These are phyloP conservation scores for Sporisorium exsertum DNA, from an alignment of 1,284 basidiomycete species.

Conservation along the genomic window DNA sequence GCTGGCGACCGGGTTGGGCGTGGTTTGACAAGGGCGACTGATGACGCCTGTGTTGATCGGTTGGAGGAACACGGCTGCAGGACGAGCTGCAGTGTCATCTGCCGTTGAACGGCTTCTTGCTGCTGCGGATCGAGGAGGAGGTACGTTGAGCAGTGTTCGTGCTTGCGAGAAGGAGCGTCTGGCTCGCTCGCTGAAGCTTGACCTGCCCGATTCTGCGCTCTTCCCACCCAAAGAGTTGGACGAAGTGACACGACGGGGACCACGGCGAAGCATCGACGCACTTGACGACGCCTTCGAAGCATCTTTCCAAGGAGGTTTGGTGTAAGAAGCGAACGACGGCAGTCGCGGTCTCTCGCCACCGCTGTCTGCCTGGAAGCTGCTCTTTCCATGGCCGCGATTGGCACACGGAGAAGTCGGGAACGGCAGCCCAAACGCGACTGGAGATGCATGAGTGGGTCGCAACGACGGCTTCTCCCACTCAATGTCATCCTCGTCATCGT, in stretches of 20 bases:
- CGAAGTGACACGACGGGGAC: constrained; percentile 18
- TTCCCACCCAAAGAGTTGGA: constrained; percentile 9
- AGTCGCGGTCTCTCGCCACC: not conserved
- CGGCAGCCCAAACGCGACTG: constrained; percentile 2
- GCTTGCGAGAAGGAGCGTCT: constrained; percentile 23
- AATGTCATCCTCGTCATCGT: constrained; percentile 19
- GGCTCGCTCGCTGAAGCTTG: constrained; percentile 22
- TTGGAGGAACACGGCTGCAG: constrained; percentile 17
- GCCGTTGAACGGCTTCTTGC: constrained; percentile 7
- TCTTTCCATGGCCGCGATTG: not conserved
- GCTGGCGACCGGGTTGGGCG: constrained; percentile 10
- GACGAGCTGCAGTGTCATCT: not conserved
- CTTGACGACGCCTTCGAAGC: not conserved
- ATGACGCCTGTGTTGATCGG: constrained; percentile 18
- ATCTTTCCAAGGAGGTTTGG: constrained; percentile 3
- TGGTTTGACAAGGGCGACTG: constrained; percentile 21
- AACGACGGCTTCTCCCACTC: constrained; percentile 19
- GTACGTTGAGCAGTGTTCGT: constrained; percentile 3
- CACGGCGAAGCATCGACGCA: constrained; percentile 4
- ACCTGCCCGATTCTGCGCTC: constrained; percentile 1
- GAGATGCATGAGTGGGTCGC: not conserved
- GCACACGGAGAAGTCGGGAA: not conserved
- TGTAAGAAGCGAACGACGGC: constrained; percentile 1
- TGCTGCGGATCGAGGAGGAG: constrained; percentile 6
- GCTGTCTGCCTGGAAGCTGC: not conserved